Evolutionary conservation across 2,329 filamentous ascomycete species (phyloP), one percentile per base, ranked within the genome.

Genomic region (Cladobotryum mycophilum): DNA sequence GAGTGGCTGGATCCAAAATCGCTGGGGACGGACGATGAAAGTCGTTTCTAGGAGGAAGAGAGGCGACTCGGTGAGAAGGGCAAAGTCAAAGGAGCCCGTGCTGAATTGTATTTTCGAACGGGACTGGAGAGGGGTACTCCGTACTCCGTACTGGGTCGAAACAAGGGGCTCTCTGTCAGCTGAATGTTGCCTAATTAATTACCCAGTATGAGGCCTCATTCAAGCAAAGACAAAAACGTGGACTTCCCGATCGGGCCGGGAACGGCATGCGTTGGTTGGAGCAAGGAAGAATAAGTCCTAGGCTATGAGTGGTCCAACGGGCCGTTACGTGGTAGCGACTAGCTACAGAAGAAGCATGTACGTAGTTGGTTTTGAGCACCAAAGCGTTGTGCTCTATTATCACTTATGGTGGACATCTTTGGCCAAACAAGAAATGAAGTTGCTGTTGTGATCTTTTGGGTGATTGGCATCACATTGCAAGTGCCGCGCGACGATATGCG

Each of bases 31-130:
- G 60, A 61, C 53, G 64, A 64, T 57, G 61, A 66, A 63, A 56
- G 60, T 66, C 61, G 61, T 66, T 66, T 62, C 64, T 64, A 65
- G 58, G 55, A 60, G 59, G 64, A 64, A 60, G 60, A 65, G 65
- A 67, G 63, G 66, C 64, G 63, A 67, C 65, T 68, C 68, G 68
- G 68, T 70, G 67, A 70, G 62, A 59, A 66, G 57, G 59, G 59
- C 60, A 56, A 67, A 54, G 60, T 61, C 63, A 64, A 61, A 60
- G 61, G 44, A 36, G 61, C 61, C 59, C 63, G 66, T 69, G 64
- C 66, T 70, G 66, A 65, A 67, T 64, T 68, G 66, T 69, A 67
- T 69, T 63, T 66, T n/a, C n/a, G 56, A 65, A 64, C 67, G 65
- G 38, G 38, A 41, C 17, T 41, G 11, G 38, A 41, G 38, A n/a